A percentile compares a stretch with the other conserved stretches of the same genome.
These are phyloP conservation scores for Pseudonitzschia delicatissima DNA, from an alignment of 108 stramenopile species.

Conservation along the genomic window DNA sequence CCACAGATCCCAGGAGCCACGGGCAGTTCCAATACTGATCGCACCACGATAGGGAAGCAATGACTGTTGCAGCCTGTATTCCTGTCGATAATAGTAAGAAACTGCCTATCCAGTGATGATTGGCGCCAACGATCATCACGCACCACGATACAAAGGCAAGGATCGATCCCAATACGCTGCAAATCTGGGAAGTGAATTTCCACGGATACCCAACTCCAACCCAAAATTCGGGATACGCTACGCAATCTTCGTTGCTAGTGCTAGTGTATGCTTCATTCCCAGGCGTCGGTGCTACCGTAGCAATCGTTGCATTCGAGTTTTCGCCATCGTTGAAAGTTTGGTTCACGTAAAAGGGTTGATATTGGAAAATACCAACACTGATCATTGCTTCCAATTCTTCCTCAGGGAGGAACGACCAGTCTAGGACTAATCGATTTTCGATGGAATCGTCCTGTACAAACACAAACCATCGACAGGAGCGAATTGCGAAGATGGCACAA, in stretches of 20 bases:
- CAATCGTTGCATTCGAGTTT: neutral
- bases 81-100: neutral
- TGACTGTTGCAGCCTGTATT: neutral
- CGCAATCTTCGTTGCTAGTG: neutral
- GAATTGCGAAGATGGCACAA: neutral
- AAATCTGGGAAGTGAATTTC: neutral
- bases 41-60: constrained; percentile 4
- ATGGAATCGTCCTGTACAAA: neutral
- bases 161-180: neutral
- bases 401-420: neutral
- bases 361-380: neutral
- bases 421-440: neutral
- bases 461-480: constrained; percentile 13
- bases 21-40: neutral
- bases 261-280: too few relatives aligned
- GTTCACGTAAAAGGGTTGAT: neutral
- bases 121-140: neutral
- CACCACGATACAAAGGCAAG: neutral
- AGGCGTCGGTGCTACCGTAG: neutral
- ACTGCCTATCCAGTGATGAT: neutral
- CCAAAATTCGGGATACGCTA: neutral
- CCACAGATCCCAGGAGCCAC: neutral
- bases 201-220: neutral
- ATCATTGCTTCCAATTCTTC: neutral
- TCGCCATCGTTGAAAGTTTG: neutral